Conservation (phyloP, 1,139 yeast genomes). For the Candida tropicalis region DNA sequence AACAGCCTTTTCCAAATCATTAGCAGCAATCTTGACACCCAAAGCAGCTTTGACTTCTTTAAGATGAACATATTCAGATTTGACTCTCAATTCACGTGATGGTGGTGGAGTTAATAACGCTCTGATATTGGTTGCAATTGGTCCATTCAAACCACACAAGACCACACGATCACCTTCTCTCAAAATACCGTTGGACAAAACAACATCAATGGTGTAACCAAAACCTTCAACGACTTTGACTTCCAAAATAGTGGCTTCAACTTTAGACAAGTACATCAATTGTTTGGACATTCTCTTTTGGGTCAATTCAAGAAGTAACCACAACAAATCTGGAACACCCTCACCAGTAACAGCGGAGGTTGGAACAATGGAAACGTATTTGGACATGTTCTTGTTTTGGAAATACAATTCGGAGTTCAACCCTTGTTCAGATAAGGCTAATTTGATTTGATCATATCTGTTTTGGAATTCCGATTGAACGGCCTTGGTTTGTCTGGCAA, state of each 20-base stretch:
- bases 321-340: constrained; percentile 98
- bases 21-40: constrained; percentile 98
- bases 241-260: constrained; percentile 96
- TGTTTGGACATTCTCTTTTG: constrained; percentile 99
- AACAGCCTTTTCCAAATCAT: constrained; percentile 96
- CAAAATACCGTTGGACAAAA: constrained; percentile 90
- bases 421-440: constrained; percentile 97
- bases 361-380: constrained; percentile 94
- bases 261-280: constrained; percentile 90
- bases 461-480: constrained; percentile 93
- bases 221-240: constrained; percentile 99
- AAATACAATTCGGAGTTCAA: constrained; percentile 94
- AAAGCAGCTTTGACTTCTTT: constrained; percentile 98
- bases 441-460: constrained; percentile 81
- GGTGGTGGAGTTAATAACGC: constrained; percentile 98
- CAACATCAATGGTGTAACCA: constrained; percentile 98
- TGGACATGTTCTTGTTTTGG: constrained; percentile 91
- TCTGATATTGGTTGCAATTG: constrained; percentile 95
- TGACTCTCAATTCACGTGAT: constrained; percentile 90
- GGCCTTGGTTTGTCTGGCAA: constrained; percentile 74
- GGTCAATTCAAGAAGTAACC: constrained; percentile 92
- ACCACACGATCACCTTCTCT: constrained; percentile 95
- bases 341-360: constrained; percentile 99
- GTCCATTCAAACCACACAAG: constrained; percentile 97
- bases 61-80: constrained; percentile 92